These are phyloP conservation scores for Ceratobasidium sp. DNA, from an alignment of 1,284 basidiomycete genomes.

Conservation along the genomic window DNA sequence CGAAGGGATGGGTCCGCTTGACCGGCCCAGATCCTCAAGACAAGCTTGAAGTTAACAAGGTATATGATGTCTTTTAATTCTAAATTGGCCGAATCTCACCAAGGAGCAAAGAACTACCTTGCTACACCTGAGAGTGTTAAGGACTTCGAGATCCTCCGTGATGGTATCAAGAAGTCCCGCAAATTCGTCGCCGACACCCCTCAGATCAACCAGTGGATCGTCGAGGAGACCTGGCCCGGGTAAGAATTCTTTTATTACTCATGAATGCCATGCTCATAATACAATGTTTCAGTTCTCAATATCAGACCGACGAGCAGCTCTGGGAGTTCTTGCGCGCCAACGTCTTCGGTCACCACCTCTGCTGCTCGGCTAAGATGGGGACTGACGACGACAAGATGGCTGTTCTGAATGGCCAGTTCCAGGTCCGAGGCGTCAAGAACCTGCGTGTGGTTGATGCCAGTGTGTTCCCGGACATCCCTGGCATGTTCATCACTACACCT, in stretches of 20 bases:
- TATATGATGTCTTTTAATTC: background rate
- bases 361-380: slow-evolving; percentile 35
- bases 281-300: background rate
- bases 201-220: slow-evolving; percentile 26
- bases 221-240: slow-evolving; percentile 28
- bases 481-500: slow-evolving; percentile 31
- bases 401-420: slow-evolving; percentile 24
- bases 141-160: slow-evolving; percentile 34
- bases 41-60: slow-evolving; percentile 39
- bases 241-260: background rate
- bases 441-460: slow-evolving; percentile 31
- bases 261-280: background rate
- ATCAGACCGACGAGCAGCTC: slow-evolving; percentile 29
- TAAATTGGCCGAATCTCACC: background rate
- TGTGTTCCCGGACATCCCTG: slow-evolving; percentile 27
- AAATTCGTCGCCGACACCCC: slow-evolving; percentile 1
- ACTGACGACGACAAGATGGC: slow-evolving; percentile 14
- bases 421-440: slow-evolving; percentile 27
- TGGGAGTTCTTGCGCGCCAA: slow-evolving; percentile 27
- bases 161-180: slow-evolving; percentile 33
- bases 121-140: slow-evolving; percentile 25
- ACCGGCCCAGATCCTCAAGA: slow-evolving; percentile 38
- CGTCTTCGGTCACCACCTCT: slow-evolving; percentile 24
- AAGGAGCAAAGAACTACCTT: slow-evolving; percentile 29
- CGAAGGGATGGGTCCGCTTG: slow-evolving; percentile 34